Evolutionary conservation across 2,329 filamentous ascomycete genomes (phyloP).

Genomic region (Colletotrichum godetiae): DNA sequence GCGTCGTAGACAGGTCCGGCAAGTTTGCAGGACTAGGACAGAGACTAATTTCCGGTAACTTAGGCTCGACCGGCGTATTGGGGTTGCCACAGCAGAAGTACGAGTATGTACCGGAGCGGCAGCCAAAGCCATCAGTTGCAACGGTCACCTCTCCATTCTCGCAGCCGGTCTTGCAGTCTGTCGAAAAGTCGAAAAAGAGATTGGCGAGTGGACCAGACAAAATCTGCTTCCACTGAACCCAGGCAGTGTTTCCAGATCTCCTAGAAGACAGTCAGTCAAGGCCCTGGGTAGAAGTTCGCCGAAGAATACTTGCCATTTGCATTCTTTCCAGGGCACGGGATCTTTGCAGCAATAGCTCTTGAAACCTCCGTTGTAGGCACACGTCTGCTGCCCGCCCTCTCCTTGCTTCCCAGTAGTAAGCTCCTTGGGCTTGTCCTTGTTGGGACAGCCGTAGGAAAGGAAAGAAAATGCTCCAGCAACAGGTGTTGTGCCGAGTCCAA

Average conservation of each 20-base stretch:
- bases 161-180: not conserved
- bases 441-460: not conserved
- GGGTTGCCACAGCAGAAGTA: not conserved
- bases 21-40: not conserved
- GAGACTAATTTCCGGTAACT: not conserved
- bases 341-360: not conserved
- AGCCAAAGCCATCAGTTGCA: not conserved
- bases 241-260: not conserved
- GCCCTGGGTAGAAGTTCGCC: rapidly evolving
- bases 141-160: not conserved
- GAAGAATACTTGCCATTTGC: not conserved
- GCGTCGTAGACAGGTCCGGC: not conserved
- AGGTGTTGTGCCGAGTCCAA: not conserved
- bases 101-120: not conserved
- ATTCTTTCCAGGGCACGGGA: not conserved
- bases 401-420: not conserved
- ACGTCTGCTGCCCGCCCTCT: not conserved
- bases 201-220: not conserved
- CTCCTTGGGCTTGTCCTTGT: not conserved
- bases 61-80: not conserved
- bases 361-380: not conserved
- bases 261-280: not conserved
- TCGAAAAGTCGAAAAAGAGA: not conserved
- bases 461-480: not conserved
- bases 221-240: not conserved